phyloP scores from a whole-genome alignment of 108 stramenopile species.

The Pseudonitzschia delicatissima region DNA sequence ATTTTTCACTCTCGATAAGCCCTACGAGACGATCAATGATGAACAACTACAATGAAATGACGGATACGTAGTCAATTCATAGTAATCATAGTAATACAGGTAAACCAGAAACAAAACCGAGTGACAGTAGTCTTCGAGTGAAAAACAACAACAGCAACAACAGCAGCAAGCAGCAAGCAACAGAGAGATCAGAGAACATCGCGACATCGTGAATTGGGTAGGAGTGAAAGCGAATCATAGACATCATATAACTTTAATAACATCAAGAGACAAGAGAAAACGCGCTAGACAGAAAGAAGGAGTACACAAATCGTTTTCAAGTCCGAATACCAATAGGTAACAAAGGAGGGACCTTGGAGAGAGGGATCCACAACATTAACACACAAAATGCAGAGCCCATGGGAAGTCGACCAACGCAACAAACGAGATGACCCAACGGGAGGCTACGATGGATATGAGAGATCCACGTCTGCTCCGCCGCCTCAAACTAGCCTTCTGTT shows the following conservation, averaged over 20 bases:
- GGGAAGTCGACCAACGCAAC: slow-evolving; percentile 6
- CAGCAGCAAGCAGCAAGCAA: background rate
- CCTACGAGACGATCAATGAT: slow-evolving; percentile 13
- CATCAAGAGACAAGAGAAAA: background rate
- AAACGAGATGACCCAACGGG: background rate
- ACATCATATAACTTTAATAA: background rate
- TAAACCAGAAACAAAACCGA: slow-evolving; percentile 12
- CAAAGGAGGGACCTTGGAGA: background rate
- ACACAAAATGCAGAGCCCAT: slow-evolving; percentile 7
- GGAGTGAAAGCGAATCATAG: background rate
- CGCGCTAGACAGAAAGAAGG: too few relatives aligned
- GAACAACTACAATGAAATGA: slow-evolving; percentile 6
- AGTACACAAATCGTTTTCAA: too few relatives aligned
- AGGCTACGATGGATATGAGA: slow-evolving; percentile 4
- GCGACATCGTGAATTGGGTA: background rate
- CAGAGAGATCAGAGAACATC: background rate
- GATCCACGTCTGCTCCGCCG: slow-evolving; percentile 36
- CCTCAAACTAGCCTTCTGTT: slow-evolving; percentile 24
- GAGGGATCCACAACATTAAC: background rate
- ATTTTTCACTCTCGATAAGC: slow-evolving; percentile 4
- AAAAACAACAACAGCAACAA: background rate
- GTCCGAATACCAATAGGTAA: too few relatives aligned
- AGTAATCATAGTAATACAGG: background rate
- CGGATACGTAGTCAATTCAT: background rate
- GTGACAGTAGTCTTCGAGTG: background rate